A percentile compares a stretch with the other conserved stretches of the same genome.
Evolutionary conservation across 2,329 filamentous ascomycete genomes (phyloP).

Genomic region (Sphaerulina musiva): DNA sequence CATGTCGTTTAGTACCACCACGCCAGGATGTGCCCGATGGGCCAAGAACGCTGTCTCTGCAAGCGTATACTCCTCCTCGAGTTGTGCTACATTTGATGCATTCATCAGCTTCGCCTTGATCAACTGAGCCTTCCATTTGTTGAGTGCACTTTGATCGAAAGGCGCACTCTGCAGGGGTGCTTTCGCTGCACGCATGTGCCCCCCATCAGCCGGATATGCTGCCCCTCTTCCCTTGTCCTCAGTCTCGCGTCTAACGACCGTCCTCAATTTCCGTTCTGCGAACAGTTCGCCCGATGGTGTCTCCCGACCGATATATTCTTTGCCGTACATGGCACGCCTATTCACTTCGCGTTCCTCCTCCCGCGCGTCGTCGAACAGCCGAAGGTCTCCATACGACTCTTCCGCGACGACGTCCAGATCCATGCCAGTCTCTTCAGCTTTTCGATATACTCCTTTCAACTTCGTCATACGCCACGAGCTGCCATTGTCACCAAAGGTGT

Average conservation of each 20-base stretch:
- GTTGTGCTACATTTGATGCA: constrained; percentile 63
- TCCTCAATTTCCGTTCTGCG: constrained; percentile 62
- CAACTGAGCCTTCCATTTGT: constrained; percentile 84
- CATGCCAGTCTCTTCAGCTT: constrained; percentile 66
- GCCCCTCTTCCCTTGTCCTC: constrained; percentile 27
- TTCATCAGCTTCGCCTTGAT: constrained; percentile 93
- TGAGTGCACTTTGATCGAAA: constrained; percentile 73
- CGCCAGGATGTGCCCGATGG: constrained; percentile 53
- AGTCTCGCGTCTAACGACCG: constrained; percentile 42
- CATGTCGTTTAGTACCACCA: constrained; percentile 79
- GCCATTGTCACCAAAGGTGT: constrained; percentile 81
- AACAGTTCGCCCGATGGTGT: constrained; percentile 85
- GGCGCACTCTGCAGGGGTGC: constrained; percentile 44
- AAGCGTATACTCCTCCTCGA: constrained; percentile 78
- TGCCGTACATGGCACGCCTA: constrained; percentile 71
- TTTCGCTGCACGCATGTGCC: constrained; percentile 52
- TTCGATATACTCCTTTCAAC: constrained; percentile 74
- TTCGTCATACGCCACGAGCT: constrained; percentile 97
- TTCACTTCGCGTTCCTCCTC: constrained; percentile 93
- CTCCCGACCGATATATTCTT: constrained; percentile 75
- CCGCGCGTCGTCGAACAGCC: constrained; percentile 82
- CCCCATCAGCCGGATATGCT: constrained; percentile 45
- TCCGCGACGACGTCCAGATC: constrained; percentile 73
- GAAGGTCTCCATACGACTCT: constrained; percentile 72
- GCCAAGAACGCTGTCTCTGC: constrained; percentile 57